phyloP scores from a whole-genome alignment of 139 green algal species.

The Chlamydomonas sp. region DNA sequence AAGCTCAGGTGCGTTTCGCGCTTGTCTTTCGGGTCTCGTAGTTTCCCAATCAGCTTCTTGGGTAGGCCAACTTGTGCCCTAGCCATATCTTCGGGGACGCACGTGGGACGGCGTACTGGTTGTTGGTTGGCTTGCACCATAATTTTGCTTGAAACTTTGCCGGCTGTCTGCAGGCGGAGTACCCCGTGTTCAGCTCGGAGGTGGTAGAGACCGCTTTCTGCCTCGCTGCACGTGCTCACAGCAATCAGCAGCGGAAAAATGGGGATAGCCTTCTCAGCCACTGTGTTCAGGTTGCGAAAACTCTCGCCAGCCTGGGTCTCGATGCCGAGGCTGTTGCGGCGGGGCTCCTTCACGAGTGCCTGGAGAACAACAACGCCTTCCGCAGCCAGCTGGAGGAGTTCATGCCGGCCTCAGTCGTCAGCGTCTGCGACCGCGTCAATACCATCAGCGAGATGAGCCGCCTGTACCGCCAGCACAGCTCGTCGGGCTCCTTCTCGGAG shows the following conservation, averaged over 20 bases:
- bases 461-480: constrained; percentile 55
- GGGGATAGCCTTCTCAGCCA: constrained; percentile 66
- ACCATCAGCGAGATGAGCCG: constrained; percentile 57
- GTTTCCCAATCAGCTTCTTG: background rate
- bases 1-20: constrained; percentile 9
- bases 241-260: constrained; percentile 56
- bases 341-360: constrained; percentile 74
- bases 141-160: background rate
- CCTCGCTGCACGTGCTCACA: constrained; percentile 55
- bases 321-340: constrained; percentile 72
- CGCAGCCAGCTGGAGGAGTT: constrained; percentile 64
- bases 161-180: constrained; percentile 32
- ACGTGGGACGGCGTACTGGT: too few species aligned
- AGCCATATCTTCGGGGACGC: too few species aligned
- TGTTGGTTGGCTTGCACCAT: too few species aligned
- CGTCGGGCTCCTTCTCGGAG: constrained; percentile 34
- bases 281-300: constrained; percentile 53
- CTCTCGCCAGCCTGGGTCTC: constrained; percentile 72
- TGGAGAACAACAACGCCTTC: constrained; percentile 59
- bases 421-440: constrained; percentile 60
- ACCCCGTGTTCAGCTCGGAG: constrained; percentile 45
- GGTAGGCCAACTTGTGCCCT: too few species aligned
- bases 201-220: constrained; percentile 47
- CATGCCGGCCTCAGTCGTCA: constrained; percentile 58
- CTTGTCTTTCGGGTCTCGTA: background rate